Base-by-base conservation (phyloP, 2,329 filamentous ascomycete species). In the Microdochium bolleyi region DNA sequence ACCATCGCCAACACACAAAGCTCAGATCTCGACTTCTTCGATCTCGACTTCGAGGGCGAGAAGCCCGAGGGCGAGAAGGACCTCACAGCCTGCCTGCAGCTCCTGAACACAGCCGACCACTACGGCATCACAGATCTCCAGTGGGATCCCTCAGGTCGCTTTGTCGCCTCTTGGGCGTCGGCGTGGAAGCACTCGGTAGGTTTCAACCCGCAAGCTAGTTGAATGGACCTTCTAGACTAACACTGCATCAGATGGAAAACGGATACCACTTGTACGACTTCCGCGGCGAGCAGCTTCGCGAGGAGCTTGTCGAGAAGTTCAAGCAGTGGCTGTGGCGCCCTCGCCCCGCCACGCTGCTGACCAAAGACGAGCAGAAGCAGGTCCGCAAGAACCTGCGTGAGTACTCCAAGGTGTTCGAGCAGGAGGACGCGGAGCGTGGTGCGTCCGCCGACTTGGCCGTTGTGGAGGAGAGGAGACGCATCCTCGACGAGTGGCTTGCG, bases 261-360 rank as follows among this genome's bases (percentile, higher is more conserved):
- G 94, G 94, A 58, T 99, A 96, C 78, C 92, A 97, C 71, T 76
- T 99, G 56, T 97, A 96, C 80, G 92, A 95, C 69, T 99, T 99
- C 82, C 88, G 85, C 70, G 95, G 94, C 58, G 86, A 88, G 62
- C 82, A 87, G 52, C 83, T 99, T 52, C 86, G 91, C 54, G 95
- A 99, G 73, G 89, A 96, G 71, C 86, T 85, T 51, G 80, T 95
- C 54, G 94, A 99, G 60, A 95, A 95, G 73, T 97, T 99, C 83
- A 96, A 96, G 82, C 94, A 99, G 72, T 89, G 92, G 74, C 73
- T 89, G 57, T 99, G 94, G 94, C 88, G 94, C 48, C 94, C 94
- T 21, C 88, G 94, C 46, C 94, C 94, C 21, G 70, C 89, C 8
- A 94, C 89, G n/a, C 83, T 99, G 57, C 87, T 99, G 54, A 85